These are phyloP conservation scores for Saccharomyces uvarum DNA, from an alignment of 1,139 yeast species.

Conservation along the genomic window DNA sequence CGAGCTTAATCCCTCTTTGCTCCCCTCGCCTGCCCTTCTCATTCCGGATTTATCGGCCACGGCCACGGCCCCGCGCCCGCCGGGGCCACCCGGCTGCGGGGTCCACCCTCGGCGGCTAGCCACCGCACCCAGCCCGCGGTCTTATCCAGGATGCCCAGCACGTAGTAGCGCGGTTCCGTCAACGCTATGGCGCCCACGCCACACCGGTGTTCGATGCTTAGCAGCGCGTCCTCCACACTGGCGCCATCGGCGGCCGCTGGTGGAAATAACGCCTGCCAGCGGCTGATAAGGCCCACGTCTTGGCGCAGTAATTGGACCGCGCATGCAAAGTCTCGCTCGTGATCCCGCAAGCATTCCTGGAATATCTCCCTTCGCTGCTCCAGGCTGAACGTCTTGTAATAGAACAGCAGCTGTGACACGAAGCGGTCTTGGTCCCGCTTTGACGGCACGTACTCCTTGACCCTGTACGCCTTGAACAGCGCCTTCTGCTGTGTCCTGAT, in stretches of 20 bases:
- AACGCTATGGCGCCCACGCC: conserved; percentile 1
- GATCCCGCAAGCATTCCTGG: conserved; percentile 2
- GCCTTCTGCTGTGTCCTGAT: conserved; percentile 19
- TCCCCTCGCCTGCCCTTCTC: neutral
- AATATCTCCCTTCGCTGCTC: conserved; percentile 18
- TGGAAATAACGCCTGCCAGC: neutral
- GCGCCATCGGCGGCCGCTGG: neutral
- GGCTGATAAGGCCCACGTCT: neutral
- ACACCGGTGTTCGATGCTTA: conserved; percentile 8
- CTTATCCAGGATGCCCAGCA: conserved; percentile 17
- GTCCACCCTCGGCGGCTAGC: conserved; percentile 1
- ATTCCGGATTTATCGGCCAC: neutral
- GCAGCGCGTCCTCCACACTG: conserved; percentile 6
- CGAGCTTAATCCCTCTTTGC: neutral
- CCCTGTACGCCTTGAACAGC: conserved; percentile 21
- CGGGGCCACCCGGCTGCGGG: neutral
- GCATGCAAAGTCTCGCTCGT: neutral
- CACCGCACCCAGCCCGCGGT: neutral
- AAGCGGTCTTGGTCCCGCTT: conserved; percentile 22
- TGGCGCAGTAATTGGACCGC: neutral
- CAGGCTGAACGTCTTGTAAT: conserved; percentile 20
- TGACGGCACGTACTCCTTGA: conserved; percentile 17
- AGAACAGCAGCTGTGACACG: conserved; percentile 23
- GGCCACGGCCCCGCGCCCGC: neutral
- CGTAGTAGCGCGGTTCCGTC: conserved; percentile 10